phyloP scores from a whole-genome alignment of 176 grass and related monocot species.

The Pontederia paniculata region DNA sequence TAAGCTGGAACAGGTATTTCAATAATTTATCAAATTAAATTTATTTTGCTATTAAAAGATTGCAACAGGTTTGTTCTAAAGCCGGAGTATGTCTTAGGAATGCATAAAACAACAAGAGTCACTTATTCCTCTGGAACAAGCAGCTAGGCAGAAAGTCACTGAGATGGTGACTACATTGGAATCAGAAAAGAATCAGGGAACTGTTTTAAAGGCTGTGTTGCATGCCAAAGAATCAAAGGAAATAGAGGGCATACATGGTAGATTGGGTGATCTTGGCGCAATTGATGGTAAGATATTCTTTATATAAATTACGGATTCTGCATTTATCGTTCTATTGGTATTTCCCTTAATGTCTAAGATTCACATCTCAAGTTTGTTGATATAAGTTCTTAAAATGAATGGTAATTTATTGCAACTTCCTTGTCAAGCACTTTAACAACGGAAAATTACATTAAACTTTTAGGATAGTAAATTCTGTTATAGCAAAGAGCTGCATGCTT shows the following conservation, averaged over 20 bases:
- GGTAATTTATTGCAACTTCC: no score
- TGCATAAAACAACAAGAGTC: conserved; percentile 54
- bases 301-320: no score
- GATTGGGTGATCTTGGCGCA: conserved; percentile 88
- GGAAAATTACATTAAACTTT: no score
- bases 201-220: conserved; percentile 76
- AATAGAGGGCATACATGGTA: conserved; percentile 87
- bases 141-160: conserved; percentile 62
- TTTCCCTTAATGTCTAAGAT: no score
- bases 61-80: conserved; percentile 13
- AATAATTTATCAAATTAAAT: conserved; percentile 1
- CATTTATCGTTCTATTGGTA: no score
- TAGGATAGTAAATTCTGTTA: no score
- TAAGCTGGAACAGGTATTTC: conserved; percentile 55
- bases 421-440: no score
- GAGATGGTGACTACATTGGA: conserved; percentile 60
- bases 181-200: conserved; percentile 66
- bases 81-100: conserved; percentile 38
- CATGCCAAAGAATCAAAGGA: conserved; percentile 91
- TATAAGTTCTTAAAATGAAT: no score
- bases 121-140: conserved; percentile 77
- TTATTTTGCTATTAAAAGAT: neutral
- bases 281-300: conserved; percentile 56
- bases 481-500: no score
- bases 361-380: no score